phyloP scores from a whole-genome alignment of 1,284 basidiomycete species.

The Limonomyces culmigenus region DNA sequence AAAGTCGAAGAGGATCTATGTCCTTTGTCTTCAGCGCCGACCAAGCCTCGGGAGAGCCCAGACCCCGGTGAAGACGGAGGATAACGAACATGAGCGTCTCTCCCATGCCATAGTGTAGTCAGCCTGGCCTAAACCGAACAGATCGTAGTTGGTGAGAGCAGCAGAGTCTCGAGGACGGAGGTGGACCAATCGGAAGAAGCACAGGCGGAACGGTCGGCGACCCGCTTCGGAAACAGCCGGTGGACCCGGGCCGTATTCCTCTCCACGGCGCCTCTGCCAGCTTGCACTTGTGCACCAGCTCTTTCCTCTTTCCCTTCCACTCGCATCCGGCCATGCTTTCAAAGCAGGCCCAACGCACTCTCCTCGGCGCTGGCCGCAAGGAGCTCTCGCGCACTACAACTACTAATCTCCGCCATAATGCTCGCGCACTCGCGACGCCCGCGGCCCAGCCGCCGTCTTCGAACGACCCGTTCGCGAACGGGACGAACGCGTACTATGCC shows the following conservation, averaged over 20 bases:
- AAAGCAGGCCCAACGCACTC: neutral
- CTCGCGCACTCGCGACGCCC: constrained; percentile 29
- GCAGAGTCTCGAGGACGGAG: no score
- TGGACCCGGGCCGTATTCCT: neutral
- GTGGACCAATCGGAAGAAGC: no score
- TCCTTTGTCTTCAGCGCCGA: no score
- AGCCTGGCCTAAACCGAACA: no score
- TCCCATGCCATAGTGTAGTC: no score
- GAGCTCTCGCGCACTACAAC: neutral
- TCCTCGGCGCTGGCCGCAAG: neutral
- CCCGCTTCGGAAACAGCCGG: neutral
- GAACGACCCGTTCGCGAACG: constrained; percentile 75
- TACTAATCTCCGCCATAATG: neutral
- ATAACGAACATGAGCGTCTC: no score
- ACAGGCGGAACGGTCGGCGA: no score
- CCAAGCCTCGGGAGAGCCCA: no score
- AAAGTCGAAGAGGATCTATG: no score
- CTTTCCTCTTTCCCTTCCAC: neutral
- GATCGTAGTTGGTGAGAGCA: no score
- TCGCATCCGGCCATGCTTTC: neutral
- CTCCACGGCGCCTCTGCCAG: neutral
- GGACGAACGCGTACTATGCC: constrained; percentile 87
- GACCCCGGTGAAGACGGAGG: no score
- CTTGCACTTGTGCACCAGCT: neutral
- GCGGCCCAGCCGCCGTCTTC: constrained; percentile 34